Evolutionary conservation across 2,329 filamentous ascomycete species (phyloP), one percentile per base, ranked within the genome.

Genomic region (Onygenales sp.): DNA sequence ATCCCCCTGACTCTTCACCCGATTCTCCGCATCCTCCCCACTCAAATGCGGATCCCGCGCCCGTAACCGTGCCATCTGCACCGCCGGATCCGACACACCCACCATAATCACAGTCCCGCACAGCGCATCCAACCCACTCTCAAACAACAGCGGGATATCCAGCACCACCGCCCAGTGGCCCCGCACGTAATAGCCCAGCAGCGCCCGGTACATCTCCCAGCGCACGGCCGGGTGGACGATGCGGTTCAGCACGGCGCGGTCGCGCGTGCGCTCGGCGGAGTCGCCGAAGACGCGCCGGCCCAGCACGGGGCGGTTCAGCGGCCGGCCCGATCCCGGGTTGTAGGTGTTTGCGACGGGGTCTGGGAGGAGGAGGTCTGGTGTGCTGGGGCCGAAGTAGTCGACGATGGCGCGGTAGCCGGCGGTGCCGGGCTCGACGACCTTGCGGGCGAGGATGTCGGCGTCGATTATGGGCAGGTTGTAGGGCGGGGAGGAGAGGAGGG

Each of bases 221-320:
- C 91, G 79, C 42, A 98, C 91, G 0, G 88, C 90, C 0, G 93
- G 93, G 67, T 98, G 93, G 49, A 97, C 88, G 59, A 98, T 97
- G 48, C 81, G 76, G 67, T 97, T 97, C 11, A 98, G 77, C 33
- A 87, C 83, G 51, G 78, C 82, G 31, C 92, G 78, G 68, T 95
- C 90, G 58, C 76, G 78, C 62, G 80, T 79, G 53, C 80, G 77
- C 60, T 89, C 85, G 32, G 85, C 81, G 47, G 79, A 83, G 59
- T 86, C 78, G 36, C 93, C 93, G 67, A 98, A 98, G 1, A 98
- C 88, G 53, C 90, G 79, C 45, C 84, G 76, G 1, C 93, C 93
- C 1, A 98, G 80, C 0, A 87, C 90, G 0, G 89, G 86, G 1
- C 93, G 80, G 72, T 98, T 95, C 49, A 98, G 75, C 2, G 88